Conservation (phyloP, 169 alveolate species). For the Eimeria praecox region DNA sequence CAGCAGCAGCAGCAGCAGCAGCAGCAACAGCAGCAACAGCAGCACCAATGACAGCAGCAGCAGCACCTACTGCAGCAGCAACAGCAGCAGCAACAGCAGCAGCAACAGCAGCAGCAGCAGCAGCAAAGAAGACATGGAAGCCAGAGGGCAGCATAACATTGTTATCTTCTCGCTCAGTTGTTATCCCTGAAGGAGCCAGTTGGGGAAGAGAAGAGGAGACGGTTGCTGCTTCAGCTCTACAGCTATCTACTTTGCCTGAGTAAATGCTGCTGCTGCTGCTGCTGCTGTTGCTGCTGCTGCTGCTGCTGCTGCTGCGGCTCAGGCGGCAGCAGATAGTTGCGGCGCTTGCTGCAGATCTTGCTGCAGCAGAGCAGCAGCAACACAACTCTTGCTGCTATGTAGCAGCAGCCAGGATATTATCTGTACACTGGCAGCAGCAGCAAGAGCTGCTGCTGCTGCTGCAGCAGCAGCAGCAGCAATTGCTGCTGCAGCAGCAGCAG, state of each 20-base stretch:
- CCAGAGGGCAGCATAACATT: background rate
- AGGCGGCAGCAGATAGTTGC: no score
- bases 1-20: background rate
- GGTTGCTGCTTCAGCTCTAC: background rate
- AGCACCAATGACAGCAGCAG: slow-evolving; percentile 1
- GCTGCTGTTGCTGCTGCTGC: no score
- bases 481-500: background rate
- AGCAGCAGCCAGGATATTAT: background rate
- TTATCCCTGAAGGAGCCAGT: slow-evolving; percentile 47
- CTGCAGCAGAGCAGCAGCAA: no score
- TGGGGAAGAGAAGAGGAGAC: slow-evolving; percentile 27
- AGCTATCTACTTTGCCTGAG: slow-evolving; percentile 7
- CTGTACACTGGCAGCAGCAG: background rate
- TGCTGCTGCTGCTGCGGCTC: no score
- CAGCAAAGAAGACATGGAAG: background rate
- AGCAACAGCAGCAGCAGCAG: background rate
- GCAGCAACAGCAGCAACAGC: background rate
- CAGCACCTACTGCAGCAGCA: slow-evolving; percentile 2
- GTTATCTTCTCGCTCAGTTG: slow-evolving; percentile 41
- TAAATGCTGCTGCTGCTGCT: background rate
- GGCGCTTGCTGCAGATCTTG: no score
- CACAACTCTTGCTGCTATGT: background rate
- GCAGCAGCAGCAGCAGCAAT: background rate
- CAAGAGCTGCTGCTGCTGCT: background rate
- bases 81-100: slow-evolving; percentile 7